A percentile compares a stretch with the other conserved stretches of the same genome.
These are phyloP conservation scores for Sclerotinia sclerotiorum DNA, from an alignment of 2,329 filamentous ascomycete species.

Conservation along the genomic window DNA sequence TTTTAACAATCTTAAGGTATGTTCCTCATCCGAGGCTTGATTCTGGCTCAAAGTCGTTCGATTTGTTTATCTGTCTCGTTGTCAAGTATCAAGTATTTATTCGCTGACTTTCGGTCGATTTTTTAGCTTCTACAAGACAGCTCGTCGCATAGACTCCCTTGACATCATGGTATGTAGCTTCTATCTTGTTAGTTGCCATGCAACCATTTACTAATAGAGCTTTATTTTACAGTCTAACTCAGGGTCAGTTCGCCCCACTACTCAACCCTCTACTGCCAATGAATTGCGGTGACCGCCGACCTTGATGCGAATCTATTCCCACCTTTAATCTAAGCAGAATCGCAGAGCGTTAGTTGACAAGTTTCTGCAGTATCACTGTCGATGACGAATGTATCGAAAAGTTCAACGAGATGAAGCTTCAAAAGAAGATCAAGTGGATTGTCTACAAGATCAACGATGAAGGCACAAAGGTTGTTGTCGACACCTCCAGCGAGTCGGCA, in stretches of 20 bases:
- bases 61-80: constrained; percentile 22
- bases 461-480: constrained; percentile 78
- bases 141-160: constrained; percentile 22
- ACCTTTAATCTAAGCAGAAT: not conserved
- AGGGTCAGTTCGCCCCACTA: constrained; percentile 53
- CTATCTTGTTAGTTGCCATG: not conserved
- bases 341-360: constrained; percentile 24
- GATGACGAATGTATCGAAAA: constrained; percentile 66
- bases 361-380: constrained; percentile 62
- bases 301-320: constrained; percentile 15
- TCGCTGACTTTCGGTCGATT: constrained; percentile 14
- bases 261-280: constrained; percentile 28
- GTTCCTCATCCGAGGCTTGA: not conserved
- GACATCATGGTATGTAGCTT: constrained; percentile 30
- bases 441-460: constrained; percentile 85
- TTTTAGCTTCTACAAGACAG: constrained; percentile 13
- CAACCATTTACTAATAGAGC: constrained; percentile 28
- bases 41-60: not conserved
- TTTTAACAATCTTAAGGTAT: constrained; percentile 17
- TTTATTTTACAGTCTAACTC: constrained; percentile 59
- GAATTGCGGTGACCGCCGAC: constrained; percentile 16
- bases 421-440: constrained; percentile 80
- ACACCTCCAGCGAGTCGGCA: constrained; percentile 64
- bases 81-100: constrained; percentile 3
- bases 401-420: constrained; percentile 82